Evolutionary conservation across 1,284 basidiomycete genomes (phyloP).

Genomic region (Ganoderma meredithae): DNA sequence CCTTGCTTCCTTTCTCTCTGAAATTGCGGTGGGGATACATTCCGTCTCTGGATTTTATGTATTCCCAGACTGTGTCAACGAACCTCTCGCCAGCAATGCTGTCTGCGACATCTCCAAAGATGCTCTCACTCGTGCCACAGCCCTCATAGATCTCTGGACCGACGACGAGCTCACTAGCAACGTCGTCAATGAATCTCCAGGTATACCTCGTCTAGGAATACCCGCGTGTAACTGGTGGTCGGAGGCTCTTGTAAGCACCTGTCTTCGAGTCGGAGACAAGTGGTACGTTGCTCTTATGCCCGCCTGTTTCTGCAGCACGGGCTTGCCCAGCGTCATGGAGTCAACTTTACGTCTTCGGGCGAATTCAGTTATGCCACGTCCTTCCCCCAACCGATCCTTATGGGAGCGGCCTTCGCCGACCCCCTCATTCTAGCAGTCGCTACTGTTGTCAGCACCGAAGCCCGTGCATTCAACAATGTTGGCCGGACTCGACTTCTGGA

Average conservation of each 20-base stretch:
- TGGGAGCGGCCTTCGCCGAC: conserved; percentile 53
- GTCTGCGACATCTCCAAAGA: conserved; percentile 58
- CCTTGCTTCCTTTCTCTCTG: conserved; percentile 21
- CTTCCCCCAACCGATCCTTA: conserved; percentile 53
- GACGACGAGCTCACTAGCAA: conserved; percentile 58
- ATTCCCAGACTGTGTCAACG: conserved; percentile 50
- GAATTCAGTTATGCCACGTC: conserved; percentile 63
- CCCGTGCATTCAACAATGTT: conserved; percentile 62
- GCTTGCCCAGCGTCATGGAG: conserved; percentile 59
- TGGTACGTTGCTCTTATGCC: too few species aligned
- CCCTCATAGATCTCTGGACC: conserved; percentile 56
- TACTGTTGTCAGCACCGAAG: conserved; percentile 59
- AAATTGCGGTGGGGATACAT: conserved; percentile 16
- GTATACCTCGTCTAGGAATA: conserved; percentile 58
- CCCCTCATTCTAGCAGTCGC: conserved; percentile 56
- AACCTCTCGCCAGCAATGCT: conserved; percentile 52
- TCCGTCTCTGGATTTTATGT: conserved; percentile 21
- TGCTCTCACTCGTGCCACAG: conserved; percentile 54
- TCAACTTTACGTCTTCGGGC: conserved; percentile 54
- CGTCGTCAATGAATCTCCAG: conserved; percentile 55
- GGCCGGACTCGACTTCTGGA: conserved; percentile 59
- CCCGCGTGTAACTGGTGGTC: conserved; percentile 64
- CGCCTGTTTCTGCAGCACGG: too few species aligned
- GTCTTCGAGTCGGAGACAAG: background rate
- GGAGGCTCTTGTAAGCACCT: conserved; percentile 51